Percentiles rank a stretch among this genome's conserved stretches.
phyloP scores from a whole-genome alignment of 371 early-diverging fungal species.

The Mucor irregularis region DNA sequence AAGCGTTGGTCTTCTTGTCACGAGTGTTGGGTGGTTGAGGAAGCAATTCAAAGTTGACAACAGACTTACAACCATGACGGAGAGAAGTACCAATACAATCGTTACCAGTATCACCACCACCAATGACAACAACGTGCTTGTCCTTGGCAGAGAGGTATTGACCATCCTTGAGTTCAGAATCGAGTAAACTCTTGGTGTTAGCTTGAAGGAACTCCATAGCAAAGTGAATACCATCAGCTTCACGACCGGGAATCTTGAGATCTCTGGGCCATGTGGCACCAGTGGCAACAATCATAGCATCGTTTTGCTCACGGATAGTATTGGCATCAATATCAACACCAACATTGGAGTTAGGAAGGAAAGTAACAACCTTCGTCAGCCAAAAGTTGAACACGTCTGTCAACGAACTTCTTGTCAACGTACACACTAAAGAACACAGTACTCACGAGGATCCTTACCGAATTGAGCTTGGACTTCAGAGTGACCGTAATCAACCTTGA shows the following conservation, averaged over 20 bases:
- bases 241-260: conserved; percentile 84
- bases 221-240: conserved; percentile 90
- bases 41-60: conserved; percentile 95
- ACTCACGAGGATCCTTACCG: conserved; percentile 94
- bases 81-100: conserved; percentile 95
- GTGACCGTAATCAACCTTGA: conserved; percentile 96
- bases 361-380: conserved; percentile 89
- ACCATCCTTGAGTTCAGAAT: conserved; percentile 72
- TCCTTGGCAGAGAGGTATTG: conserved; percentile 84
- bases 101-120: conserved; percentile 97
- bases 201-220: conserved; percentile 96
- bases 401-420: conserved; percentile 93
- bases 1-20: conserved; percentile 84
- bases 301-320: conserved; percentile 64
- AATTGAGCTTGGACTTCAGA: conserved; percentile 84
- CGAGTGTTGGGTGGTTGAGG: conserved; percentile 87
- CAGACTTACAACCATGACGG: conserved; percentile 88
- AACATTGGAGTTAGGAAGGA: conserved; percentile 83
- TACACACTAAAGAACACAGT: no score
- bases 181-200: conserved; percentile 86
- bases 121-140: conserved; percentile 95
- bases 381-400: conserved; percentile 90
- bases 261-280: conserved; percentile 98
- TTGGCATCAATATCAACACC: conserved; percentile 79
- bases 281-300: conserved; percentile 87